Base-by-base conservation (phyloP, 1,284 basidiomycete species). In the Schizophyllum commune region DNA sequence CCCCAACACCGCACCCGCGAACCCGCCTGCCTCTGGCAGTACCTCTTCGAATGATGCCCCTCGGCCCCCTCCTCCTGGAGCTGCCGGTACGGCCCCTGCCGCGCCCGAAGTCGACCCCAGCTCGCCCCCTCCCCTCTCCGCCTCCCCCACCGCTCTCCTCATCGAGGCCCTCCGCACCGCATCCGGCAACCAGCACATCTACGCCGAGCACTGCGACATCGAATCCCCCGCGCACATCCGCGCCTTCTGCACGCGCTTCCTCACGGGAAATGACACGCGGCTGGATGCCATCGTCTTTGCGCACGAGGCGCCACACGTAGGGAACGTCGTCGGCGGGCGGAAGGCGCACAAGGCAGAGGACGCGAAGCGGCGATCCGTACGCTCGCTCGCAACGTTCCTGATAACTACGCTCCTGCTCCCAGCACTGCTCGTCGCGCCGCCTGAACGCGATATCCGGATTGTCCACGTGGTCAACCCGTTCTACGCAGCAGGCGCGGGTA, bases 401-500 rank as follows among this genome's bases (percentile, higher is more conserved):
- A 78, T 94, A 17, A 79, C 83, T 7, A 94, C 92, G 0, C 77
- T 92, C 4, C 79, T 95, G 0, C 80, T 95, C 0, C 92, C 92
- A 2, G 78, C 81, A 32, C 76, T 95, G 2, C 82, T 95, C 15
- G 84, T 89, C 33, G 88, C 89, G 1, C 92, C 92, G 0, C 77
- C 82, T 5, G 92, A 94, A 70, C 82, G 92, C 54, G 91, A 93
- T 66, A 92, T 96, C 58, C 85, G 92, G 19, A 82, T 95, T 64
- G 76, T 95, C 68, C 85, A 84, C 62, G 79, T 94, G 53, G 81
- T 94, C 68, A 93, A 94, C 63, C 91, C 91, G 0, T 91, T 91
- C 65, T 94, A 93, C 68, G 86, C 91, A 2, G 90, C 92, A 1
- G 78, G 86, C 1, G 80, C 81, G 1, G 8, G 39, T 13, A 17